Base-by-base conservation (phyloP, 305 asterid species). In the Fraxinus dipetala region DNA sequence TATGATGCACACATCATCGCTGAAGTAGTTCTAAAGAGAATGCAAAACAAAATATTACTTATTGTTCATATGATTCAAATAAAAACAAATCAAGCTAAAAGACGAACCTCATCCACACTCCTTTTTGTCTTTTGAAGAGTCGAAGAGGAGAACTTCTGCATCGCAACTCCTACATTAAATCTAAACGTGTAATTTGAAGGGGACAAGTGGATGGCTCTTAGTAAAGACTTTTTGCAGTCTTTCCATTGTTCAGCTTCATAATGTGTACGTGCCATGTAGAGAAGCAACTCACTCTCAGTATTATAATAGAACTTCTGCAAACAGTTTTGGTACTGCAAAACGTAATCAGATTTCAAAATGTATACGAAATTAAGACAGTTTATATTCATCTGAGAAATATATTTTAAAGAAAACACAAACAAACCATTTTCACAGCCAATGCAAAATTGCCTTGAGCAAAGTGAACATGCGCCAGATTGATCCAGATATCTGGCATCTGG, bases 211-310 rank as follows among this genome's bases (percentile, higher is more conserved):
- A 94, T 95, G 78, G 99, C 99, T 88, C 97, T 89, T 78, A 95
- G 91, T 72, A 95, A 84, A 45, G 99, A 90, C 91, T 92, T 95
- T 84, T 91, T 95, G 85, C 99, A 95, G 81, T 95, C 99, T 87
- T 90, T 97, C 99, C 99, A 95, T 86, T 95, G 99, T 79, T 95
- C 99, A 83, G 99, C 98, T 89, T 95, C 99, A 86, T 95, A 95
- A 90, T 95, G 97, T 63, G 98, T 94, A 59, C 99, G 95, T 78
- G 99, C 98, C 78, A 94, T 87, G 91, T 92, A 95, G 84, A 95
- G 97, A 86, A 95, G 96, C 86, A 95, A 93, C 85, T 94, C 97
- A 83, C 94, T 93, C 88, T 95, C 99, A 8, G 96, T 95, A 87
- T 94, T 94, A 74, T 93, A 5, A 86, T 86, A 93, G 88, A 95